Conservation (phyloP, 208 protist genomes). For the Acanthamoeba royreba region DNA sequence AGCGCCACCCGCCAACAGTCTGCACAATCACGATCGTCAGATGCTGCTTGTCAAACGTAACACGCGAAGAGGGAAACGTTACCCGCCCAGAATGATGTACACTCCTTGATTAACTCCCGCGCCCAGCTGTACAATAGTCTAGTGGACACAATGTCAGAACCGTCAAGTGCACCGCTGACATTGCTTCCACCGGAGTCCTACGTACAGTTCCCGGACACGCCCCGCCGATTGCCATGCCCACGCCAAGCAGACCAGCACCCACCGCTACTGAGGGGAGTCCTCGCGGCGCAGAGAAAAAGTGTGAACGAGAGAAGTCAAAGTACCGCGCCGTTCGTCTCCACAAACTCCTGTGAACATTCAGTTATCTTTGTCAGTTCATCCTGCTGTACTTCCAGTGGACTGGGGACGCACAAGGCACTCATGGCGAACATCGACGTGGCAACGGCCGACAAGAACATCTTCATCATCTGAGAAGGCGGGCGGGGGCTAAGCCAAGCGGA, state of each 20-base stretch:
- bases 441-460: slow-evolving; percentile 6
- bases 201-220: neutral
- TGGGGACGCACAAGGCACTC: neutral
- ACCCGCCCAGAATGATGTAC: neutral
- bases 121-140: neutral
- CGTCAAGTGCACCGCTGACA: too few species aligned
- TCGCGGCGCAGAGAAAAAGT: neutral
- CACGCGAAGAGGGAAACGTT: too few species aligned
- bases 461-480: too few species aligned
- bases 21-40: neutral
- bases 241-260: neutral
- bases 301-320: neutral
- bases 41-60: neutral
- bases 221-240: neutral
- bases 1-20: neutral
- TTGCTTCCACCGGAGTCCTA: too few species aligned
- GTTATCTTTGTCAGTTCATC: too few species aligned
- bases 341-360: neutral
- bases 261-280: neutral
- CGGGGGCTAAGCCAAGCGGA: too few species aligned
- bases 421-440: neutral
- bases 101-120: neutral
- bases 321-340: neutral
- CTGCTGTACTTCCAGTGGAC: too few species aligned
- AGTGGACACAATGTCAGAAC: too few species aligned